A percentile compares a stretch with the other conserved stretches of the same genome.
phyloP scores from a whole-genome alignment of 1,139 yeast species.

The Debaryomycetaceae sp. region DNA sequence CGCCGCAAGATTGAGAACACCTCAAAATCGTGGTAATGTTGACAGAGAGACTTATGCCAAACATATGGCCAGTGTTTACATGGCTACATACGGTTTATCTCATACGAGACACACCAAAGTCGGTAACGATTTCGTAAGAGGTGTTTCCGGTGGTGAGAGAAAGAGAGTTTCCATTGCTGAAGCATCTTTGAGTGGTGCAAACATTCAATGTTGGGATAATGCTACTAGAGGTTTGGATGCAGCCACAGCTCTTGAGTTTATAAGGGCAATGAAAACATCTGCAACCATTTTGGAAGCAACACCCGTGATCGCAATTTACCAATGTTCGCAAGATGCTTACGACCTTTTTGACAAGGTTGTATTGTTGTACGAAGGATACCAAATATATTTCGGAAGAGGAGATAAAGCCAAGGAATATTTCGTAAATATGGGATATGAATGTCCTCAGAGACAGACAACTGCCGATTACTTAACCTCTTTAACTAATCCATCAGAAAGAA shows the following conservation, averaged over 20 bases:
- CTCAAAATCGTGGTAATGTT: constrained; percentile 36
- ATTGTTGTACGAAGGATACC: constrained; percentile 73
- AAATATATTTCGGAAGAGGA: constrained; percentile 68
- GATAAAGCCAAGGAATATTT: constrained; percentile 43
- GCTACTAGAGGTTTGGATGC: constrained; percentile 62
- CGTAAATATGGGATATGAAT: constrained; percentile 48
- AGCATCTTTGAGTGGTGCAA: constrained; percentile 34
- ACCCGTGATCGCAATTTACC: constrained; percentile 76
- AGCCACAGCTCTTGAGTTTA: constrained; percentile 66
- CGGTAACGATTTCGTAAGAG: constrained; percentile 36
- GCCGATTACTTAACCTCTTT: constrained; percentile 80
- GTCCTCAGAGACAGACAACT: constrained; percentile 76
- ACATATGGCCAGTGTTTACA: constrained; percentile 40
- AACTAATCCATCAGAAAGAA: constrained; percentile 71
- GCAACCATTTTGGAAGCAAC: constrained; percentile 58
- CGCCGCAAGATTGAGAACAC: constrained; percentile 42
- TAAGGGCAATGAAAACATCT: constrained; percentile 61
- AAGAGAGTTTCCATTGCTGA: constrained; percentile 46
- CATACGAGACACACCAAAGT: constrained; percentile 34
- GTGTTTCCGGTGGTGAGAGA: constrained; percentile 45
- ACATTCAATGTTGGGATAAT: constrained; percentile 57
- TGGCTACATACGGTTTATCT: constrained; percentile 40
- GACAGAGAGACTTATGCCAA: constrained; percentile 37
- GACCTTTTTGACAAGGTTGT: constrained; percentile 71
- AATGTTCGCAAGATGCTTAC: constrained; percentile 77